Conservation (phyloP, 2,329 filamentous ascomycete species). For the Monosporascus ibericus region DNA sequence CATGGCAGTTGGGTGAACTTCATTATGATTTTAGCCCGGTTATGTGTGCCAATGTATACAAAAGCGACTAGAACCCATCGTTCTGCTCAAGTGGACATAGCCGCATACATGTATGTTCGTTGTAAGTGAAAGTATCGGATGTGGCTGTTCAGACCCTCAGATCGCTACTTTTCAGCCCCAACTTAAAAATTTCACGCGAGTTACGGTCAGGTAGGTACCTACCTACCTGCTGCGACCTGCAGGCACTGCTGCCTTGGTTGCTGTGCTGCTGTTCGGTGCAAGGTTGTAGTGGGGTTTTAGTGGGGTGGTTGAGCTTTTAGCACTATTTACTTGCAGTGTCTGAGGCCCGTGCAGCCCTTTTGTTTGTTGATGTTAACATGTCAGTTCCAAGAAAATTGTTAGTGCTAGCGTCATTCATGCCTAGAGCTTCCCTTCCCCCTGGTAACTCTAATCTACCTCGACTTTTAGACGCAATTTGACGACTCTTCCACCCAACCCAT, state of each 20-base stretch:
- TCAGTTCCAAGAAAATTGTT: conserved; percentile 27
- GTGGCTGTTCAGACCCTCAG: neutral
- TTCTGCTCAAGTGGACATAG: too few relatives aligned
- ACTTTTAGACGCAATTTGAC: neutral
- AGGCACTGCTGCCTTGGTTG: conserved; percentile 10
- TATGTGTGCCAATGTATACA: neutral
- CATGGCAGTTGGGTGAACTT: conserved; percentile 24
- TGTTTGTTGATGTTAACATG: conserved; percentile 22
- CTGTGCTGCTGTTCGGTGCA: conserved; percentile 15
- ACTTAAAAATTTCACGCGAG: neutral
- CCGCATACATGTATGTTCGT: too few relatives aligned
- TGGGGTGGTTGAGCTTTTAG: conserved; percentile 1
- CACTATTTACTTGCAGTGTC: too few relatives aligned
- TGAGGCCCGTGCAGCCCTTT: conserved; percentile 11
- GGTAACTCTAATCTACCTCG: neutral
- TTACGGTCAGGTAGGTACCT: neutral
- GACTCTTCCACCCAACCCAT: neutral
- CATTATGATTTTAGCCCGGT: conserved; percentile 17
- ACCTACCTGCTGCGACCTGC: conserved; percentile 1
- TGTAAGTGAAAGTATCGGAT: neutral
- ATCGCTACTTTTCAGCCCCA: neutral
- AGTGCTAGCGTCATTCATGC: conserved; percentile 16
- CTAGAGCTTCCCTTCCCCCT: conserved; percentile 6
- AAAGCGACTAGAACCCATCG: too few relatives aligned
- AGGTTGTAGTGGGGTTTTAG: conserved; percentile 5